A percentile compares a stretch with the other conserved stretches of the same genome.
These are phyloP conservation scores for Pleurotus giganteus DNA, from an alignment of 768 basidiomycete genomes.

Conservation along the genomic window DNA sequence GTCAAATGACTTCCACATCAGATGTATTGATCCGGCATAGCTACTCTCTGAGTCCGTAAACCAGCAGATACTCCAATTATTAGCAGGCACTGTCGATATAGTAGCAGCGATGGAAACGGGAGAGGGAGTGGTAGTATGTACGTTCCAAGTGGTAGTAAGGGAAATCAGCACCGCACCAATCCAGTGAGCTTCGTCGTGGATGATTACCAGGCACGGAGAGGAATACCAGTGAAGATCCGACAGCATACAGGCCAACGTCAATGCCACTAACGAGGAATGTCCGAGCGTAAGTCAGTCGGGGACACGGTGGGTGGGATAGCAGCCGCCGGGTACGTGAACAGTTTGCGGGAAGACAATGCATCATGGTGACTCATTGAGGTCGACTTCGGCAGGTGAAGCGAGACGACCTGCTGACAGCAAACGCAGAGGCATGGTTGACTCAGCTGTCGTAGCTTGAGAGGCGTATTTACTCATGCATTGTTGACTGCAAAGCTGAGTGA, in stretches of 20 bases:
- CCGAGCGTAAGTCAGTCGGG: background rate
- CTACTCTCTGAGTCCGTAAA: too few relatives aligned
- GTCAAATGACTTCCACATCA: too few relatives aligned
- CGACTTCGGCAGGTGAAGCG: background rate
- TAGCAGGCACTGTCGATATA: too few relatives aligned
- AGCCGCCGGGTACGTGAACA: background rate
- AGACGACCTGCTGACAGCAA: background rate
- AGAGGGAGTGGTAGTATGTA: background rate
- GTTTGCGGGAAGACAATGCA: background rate
- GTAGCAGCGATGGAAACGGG: too few relatives aligned
- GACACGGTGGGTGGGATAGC: background rate
- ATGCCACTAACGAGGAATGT: background rate
- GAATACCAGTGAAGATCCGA: background rate
- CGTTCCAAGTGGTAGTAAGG: background rate
- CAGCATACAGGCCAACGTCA: too few relatives aligned
- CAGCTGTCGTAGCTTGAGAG: background rate
- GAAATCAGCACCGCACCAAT: background rate
- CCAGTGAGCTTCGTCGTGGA: too few relatives aligned
- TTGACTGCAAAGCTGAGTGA: conserved; percentile 23
- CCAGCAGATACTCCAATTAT: too few relatives aligned
- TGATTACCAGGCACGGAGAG: background rate
- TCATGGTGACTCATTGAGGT: background rate
- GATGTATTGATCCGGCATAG: too few relatives aligned
- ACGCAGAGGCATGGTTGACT: background rate
- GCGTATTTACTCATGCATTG: background rate